Evolutionary conservation across 805 yeast genomes (phyloP).

Genomic region (Zygotorulaspora danielsina): DNA sequence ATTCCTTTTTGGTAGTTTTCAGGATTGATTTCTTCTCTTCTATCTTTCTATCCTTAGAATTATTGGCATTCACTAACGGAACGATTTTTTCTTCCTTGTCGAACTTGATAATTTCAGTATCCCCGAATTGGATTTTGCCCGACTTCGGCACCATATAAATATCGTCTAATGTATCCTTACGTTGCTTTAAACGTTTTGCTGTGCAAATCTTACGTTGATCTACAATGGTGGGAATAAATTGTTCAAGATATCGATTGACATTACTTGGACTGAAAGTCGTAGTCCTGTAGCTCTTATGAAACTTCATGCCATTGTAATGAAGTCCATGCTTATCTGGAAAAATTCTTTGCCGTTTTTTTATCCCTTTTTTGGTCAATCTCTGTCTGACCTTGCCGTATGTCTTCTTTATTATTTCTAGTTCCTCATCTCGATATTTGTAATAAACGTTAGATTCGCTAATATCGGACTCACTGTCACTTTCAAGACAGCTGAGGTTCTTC

Average conservation of each 20-base stretch:
- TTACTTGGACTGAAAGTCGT: constrained; percentile 1
- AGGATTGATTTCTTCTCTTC: not conserved
- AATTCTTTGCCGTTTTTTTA: constrained; percentile 1
- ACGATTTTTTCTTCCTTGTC: not conserved
- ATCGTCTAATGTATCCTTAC: not conserved
- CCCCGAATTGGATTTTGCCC: not conserved
- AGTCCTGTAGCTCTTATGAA: not conserved
- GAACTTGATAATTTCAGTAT: not conserved
- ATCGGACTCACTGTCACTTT: not conserved
- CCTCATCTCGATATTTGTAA: constrained; percentile 1
- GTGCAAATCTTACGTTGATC: not conserved
- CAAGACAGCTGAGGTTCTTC: too few relatives aligned
- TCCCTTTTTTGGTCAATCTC: not conserved
- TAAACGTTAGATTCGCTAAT: not conserved
- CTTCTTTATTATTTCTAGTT: not conserved
- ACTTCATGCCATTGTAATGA: not conserved
- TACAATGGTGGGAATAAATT: constrained; percentile 1
- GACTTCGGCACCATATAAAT: not conserved
- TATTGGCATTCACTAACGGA: not conserved
- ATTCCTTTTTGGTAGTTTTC: not conserved
- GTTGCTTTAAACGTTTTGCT: not conserved
- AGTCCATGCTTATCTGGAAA: not conserved
- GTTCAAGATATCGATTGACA: not conserved
- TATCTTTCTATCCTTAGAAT: not conserved
- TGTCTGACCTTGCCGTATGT: not conserved